phyloP scores from a whole-genome alignment of 345 rosid species.

The Aquilaria malaccensis region DNA sequence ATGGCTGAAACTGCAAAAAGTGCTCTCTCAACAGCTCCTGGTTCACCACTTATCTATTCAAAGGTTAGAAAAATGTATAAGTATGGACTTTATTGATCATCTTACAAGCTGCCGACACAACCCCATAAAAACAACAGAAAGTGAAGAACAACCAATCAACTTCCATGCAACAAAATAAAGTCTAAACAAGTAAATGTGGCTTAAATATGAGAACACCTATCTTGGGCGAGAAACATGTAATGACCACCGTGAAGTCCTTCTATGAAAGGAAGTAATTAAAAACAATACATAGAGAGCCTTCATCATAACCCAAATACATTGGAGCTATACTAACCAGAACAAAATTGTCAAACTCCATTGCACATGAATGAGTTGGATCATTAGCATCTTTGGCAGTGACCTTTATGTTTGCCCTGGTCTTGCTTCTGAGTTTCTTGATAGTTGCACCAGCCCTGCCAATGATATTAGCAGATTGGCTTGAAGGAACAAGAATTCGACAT shows the following conservation, averaged over 20 bases:
- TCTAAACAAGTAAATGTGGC: too few relatives aligned
- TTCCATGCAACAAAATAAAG: too few relatives aligned
- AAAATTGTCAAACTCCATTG: constrained; percentile 90
- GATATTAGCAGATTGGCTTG: constrained; percentile 90
- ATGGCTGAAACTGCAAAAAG: constrained; percentile 79
- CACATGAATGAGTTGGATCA: constrained; percentile 84
- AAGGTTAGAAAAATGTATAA: too few relatives aligned
- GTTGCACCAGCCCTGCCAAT: constrained; percentile 90
- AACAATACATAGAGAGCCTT: too few relatives aligned
- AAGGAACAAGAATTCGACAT: constrained; percentile 78
- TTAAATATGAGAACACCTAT: too few relatives aligned
- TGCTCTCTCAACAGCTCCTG: constrained; percentile 77
- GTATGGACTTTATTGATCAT: too few relatives aligned
- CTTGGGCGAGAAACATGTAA: too few relatives aligned
- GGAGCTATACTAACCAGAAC: constrained; percentile 44
- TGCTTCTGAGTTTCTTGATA: constrained; percentile 72
- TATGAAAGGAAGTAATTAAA: too few relatives aligned
- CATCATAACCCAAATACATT: background rate
- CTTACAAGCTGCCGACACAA: too few relatives aligned
- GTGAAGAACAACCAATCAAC: too few relatives aligned
- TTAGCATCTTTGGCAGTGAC: constrained; percentile 67
- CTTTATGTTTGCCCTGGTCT: constrained; percentile 59
- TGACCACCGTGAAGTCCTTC: too few relatives aligned
- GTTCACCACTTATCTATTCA: constrained; percentile 66
- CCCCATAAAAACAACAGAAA: too few relatives aligned